Evolutionary conservation across 352 stramenopile species (phyloP).

Genomic region (Phytophthora foliorum): DNA sequence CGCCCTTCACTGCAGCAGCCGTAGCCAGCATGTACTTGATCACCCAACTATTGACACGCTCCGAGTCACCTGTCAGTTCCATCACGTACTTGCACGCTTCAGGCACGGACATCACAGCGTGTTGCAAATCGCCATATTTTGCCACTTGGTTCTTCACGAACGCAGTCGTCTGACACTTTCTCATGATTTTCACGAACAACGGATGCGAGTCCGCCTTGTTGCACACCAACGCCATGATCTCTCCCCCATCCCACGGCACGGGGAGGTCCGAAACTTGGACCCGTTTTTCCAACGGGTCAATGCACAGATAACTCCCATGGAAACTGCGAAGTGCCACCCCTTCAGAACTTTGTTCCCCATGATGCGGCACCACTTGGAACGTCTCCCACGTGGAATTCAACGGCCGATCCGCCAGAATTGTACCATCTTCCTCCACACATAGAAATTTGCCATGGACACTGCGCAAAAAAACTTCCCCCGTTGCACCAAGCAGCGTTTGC

Average conservation of each 20-base stretch:
- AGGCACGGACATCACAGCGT: slow-evolving; percentile 61
- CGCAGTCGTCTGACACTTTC: slow-evolving; percentile 73
- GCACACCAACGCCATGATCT: slow-evolving; percentile 83
- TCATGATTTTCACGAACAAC: slow-evolving; percentile 74
- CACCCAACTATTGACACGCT: slow-evolving; percentile 59
- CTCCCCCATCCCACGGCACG: slow-evolving; percentile 75
- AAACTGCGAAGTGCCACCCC: slow-evolving; percentile 82
- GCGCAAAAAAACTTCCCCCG: slow-evolving; percentile 75
- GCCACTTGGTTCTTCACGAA: slow-evolving; percentile 60
- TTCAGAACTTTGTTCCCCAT: slow-evolving; percentile 31
- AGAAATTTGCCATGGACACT: slow-evolving; percentile 88
- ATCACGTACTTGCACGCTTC: slow-evolving; percentile 74
- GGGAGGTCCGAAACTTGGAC: slow-evolving; percentile 48
- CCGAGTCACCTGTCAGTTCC: slow-evolving; percentile 66
- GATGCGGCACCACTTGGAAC: slow-evolving; percentile 83
- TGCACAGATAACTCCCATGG: slow-evolving; percentile 81
- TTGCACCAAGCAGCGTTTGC: slow-evolving; percentile 73
- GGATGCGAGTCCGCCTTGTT: slow-evolving; percentile 62
- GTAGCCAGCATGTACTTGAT: slow-evolving; percentile 80
- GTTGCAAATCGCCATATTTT: slow-evolving; percentile 61
- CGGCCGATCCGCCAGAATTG: slow-evolving; percentile 72
- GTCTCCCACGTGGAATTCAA: slow-evolving; percentile 90
- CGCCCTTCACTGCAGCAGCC: slow-evolving; percentile 61
- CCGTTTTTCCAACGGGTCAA: slow-evolving; percentile 52
- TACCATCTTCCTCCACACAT: slow-evolving; percentile 81